A percentile compares a stretch with the other conserved stretches of the same genome.
phyloP scores from a whole-genome alignment of 306 rosid genomes.

The Trifolium repens region DNA sequence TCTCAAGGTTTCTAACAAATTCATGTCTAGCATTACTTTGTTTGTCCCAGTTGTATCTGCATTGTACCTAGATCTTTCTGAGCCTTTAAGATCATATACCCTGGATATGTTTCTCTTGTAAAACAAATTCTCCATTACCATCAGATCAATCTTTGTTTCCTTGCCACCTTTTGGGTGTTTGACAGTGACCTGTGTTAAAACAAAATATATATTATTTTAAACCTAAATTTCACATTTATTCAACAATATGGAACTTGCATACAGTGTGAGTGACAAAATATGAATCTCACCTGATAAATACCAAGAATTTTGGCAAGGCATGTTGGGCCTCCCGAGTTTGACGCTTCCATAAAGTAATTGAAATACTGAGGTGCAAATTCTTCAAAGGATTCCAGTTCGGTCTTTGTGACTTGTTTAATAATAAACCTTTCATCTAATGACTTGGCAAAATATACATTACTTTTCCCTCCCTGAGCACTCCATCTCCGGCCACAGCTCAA shows the following conservation, averaged over 20 bases:
- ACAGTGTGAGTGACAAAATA: neutral
- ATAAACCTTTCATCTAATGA: conserved; percentile 94
- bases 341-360: conserved; percentile 74
- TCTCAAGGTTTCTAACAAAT: conserved; percentile 83
- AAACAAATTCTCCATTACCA: conserved; percentile 99
- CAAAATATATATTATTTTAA: conserved; percentile 10
- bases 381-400: conserved; percentile 90
- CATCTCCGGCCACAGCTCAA: conserved; percentile 89
- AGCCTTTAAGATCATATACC: conserved; percentile 97
- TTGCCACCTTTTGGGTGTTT: conserved; percentile 89
- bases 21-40: conserved; percentile 92
- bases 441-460: conserved; percentile 96
- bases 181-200: conserved; percentile 68
- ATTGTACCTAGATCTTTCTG: conserved; percentile 93
- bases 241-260: neutral
- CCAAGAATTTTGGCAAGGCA: conserved; percentile 98
- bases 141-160: conserved; percentile 89
- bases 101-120: conserved; percentile 81
- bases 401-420: conserved; percentile 88
- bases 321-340: conserved; percentile 82
- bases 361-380: conserved; percentile 90
- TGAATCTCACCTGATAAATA: conserved; percentile 74
- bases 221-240: neutral
- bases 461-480: conserved; percentile 99
- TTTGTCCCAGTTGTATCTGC: conserved; percentile 77